phyloP scores from a whole-genome alignment of 2,329 filamentous ascomycete species.

The Huntiella moniliformis region DNA sequence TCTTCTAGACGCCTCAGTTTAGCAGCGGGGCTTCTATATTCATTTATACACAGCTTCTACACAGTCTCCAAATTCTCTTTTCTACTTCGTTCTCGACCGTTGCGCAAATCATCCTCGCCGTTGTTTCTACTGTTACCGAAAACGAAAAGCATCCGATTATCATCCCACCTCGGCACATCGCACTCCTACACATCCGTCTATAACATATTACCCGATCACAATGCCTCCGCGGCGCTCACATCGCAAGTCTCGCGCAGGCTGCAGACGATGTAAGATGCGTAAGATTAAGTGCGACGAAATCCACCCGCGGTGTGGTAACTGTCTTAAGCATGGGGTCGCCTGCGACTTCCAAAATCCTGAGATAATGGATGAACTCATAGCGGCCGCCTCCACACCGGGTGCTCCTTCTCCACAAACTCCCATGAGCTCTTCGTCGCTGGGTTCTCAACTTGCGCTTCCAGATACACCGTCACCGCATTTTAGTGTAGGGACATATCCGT shows the following conservation, averaged over 20 bases:
- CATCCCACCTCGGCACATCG: too few species aligned
- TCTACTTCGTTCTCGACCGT: neutral
- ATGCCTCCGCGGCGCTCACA: conserved; percentile 51
- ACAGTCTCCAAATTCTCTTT: neutral
- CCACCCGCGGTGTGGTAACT: conserved; percentile 47
- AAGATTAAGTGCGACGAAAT: conserved; percentile 58
- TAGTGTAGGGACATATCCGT: neutral
- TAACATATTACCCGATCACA: neutral
- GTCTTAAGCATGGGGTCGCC: conserved; percentile 44
- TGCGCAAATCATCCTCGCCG: neutral
- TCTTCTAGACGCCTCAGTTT: neutral
- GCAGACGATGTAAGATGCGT: conserved; percentile 44
- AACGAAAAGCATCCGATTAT: too few species aligned
- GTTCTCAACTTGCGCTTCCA: conserved; percentile 4
- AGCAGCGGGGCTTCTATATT: neutral
- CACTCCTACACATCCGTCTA: neutral
- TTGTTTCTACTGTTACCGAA: too few species aligned
- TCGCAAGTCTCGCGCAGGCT: conserved; percentile 51
- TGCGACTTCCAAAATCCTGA: conserved; percentile 44
- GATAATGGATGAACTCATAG: conserved; percentile 25
- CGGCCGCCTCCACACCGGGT: conserved; percentile 19
- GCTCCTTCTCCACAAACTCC: conserved; percentile 15
- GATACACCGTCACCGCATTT: conserved; percentile 8
- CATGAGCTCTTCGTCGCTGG: conserved; percentile 6
- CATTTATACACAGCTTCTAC: neutral